phyloP scores from a whole-genome alignment of 2,329 filamentous ascomycete species.

The Teratosphaeria epicoccoides region DNA sequence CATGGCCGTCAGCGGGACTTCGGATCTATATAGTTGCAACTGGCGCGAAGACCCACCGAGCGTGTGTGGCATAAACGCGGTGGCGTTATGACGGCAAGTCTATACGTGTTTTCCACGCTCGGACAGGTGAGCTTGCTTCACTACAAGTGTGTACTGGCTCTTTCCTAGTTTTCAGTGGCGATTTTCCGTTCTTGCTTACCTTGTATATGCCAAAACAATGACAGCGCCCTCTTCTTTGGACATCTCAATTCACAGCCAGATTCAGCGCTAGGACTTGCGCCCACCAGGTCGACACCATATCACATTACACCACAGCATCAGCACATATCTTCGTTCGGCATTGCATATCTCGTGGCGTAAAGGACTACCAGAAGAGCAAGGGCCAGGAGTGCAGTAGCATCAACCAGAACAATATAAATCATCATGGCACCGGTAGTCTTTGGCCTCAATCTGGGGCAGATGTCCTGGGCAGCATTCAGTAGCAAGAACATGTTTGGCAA shows the following conservation, averaged over 20 bases:
- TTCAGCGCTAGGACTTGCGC: too few relatives aligned
- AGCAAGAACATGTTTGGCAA: conserved; percentile 48
- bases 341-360: background rate
- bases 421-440: conserved; percentile 28
- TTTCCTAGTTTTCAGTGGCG: background rate
- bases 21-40: background rate
- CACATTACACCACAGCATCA: too few relatives aligned
- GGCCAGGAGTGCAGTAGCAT: background rate
- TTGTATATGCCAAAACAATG: too few relatives aligned
- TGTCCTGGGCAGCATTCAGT: conserved; percentile 50
- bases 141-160: background rate
- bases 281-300: too few relatives aligned
- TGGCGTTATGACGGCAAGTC: background rate
- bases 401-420: background rate
- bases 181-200: background rate
- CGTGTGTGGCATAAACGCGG: background rate
- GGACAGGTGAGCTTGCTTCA: background rate
- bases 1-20: too few relatives aligned
- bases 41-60: too few relatives aligned
- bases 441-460: conserved; percentile 46
- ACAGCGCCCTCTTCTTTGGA: too few relatives aligned
- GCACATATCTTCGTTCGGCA: background rate
- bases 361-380: background rate
- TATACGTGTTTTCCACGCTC: background rate
- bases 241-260: too few relatives aligned